Base-by-base conservation (phyloP, 768 basidiomycete species). In the Podaxis sp. region DNA sequence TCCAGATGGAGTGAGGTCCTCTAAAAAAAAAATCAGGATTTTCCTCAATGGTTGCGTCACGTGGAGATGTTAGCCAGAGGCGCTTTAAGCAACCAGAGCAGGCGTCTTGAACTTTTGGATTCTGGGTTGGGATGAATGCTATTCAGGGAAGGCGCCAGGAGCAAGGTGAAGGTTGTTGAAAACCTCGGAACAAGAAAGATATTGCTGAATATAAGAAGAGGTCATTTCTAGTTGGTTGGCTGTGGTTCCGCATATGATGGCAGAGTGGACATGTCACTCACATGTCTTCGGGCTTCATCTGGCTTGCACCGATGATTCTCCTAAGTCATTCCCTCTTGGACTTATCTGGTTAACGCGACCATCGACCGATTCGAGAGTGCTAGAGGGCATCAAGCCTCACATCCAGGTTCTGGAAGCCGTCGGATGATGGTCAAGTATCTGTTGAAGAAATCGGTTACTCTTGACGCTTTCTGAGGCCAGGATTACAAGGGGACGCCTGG, bases 161-260 rank as follows among this genome's bases (percentile, higher is more conserved):
- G 23, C 25, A 55, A 42, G 38, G 54, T 16, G 25, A 16, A 44
- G 18, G 16, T 55, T 42, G 23, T 14, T 25, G n/a, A 10, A 42
- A 55, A 44, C 54, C 40, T 55, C 54, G 54, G 40, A 42, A 44
- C 6, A 27, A 28, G 13, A n/a, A 55, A 55, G 54, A 42, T 44
- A 55, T 44, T 16, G 35, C 11, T 25, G 23, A 32, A 5, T 16
- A 25, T 36, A 2, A 42, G 54, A 3, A 10, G 10, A 38, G 6
- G 13, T 11, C 35, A 36, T 10, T 53, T 37, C 13, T 35, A 27
- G n/a, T n/a, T n/a, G 21, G 7, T 14, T 18, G n/a, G 35, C n/a
- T 16, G 36, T 53, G 35, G 6, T 42, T 18, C 14, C 4, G 14
- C n/a, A 7, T 14, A 27, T 23, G 18, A 5, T 4, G 23, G 47